Base-by-base conservation (phyloP, 192 early-diverging fungal genomes). In the Mortierella claussenii region DNA sequence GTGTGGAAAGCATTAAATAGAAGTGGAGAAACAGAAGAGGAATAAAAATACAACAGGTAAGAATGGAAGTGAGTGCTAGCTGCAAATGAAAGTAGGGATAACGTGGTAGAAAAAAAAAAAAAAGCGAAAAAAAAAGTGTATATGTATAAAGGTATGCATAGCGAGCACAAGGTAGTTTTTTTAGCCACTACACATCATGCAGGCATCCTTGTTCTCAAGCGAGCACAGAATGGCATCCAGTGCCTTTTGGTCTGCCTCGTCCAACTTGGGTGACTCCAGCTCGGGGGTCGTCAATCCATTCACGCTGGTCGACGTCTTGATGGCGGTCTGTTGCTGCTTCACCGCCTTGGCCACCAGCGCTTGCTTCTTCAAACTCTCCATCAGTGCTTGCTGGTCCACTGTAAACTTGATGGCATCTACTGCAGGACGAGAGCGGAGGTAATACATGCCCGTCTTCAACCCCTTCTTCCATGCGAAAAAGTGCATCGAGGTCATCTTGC, bases 371-470 rank as follows among this genome's bases (percentile, higher is more conserved):
- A 67, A 71, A 67, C 68, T 80, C 81, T 84, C 83, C 79, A 83
- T 87, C 55, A 93, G 73, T 9, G 88, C 82, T 53, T 85, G 80
- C 55, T 89, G 88, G 65, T 98, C 96, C 4, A 98, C 93, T 10
- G 97, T 98, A 64, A 98, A 98, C 89, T 98, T 94, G 81, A 97
- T 97, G 1, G 96, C 96, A 69, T 97, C 95, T 15, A 89, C 94
- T 11, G 95, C 95, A 20, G 96, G 96, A 47, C 94, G 88, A 7
- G 95, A 93, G 52, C 96, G 91, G 59, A 97, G 81, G 74, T 97
- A 97, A 81, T 98, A 97, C 97, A 97, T 97, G 58, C 96, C 96
- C n/a, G 96, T 97, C 89, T 97, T 98, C 34, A 97, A 85, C 1
- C 95, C 96, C 84, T 94, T 91, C 79, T 92, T 92, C 95, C 96